A percentile compares a stretch with the other conserved stretches of the same genome.
Conservation (phyloP, 768 basidiomycete species). For the Galerina marginata region DNA sequence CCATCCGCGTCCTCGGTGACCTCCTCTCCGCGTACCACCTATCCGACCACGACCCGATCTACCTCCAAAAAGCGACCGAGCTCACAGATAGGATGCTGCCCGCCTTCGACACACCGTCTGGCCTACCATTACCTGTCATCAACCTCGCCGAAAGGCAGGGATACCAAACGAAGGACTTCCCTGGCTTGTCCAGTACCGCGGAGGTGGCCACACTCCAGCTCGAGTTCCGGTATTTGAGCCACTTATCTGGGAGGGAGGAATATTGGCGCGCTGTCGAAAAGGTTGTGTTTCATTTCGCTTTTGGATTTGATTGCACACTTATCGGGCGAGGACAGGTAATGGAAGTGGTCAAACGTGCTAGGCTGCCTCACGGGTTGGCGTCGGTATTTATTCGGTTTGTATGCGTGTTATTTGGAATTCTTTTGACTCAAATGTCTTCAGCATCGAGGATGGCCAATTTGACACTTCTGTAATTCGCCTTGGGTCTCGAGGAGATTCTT, state of each 20-base stretch:
- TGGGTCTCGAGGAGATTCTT: conserved; percentile 92
- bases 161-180: conserved; percentile 61
- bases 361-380: conserved; percentile 73
- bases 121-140: conserved; percentile 80
- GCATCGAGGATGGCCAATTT: conserved; percentile 47
- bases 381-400: conserved; percentile 84
- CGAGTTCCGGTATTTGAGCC: conserved; percentile 87
- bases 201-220: conserved; percentile 91
- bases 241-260: conserved; percentile 73
- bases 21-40: conserved; percentile 87
- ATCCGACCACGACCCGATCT: conserved; percentile 68
- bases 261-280: conserved; percentile 86
- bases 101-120: conserved; percentile 80
- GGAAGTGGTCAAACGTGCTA: conserved; percentile 66
- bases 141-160: conserved; percentile 72
- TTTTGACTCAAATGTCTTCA: conserved; percentile 20
- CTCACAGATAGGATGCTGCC: conserved; percentile 87
- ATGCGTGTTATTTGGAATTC: not conserved
- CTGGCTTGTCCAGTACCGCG: conserved; percentile 74
- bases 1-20: conserved; percentile 91
- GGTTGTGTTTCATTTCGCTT: conserved; percentile 40
- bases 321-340: conserved; percentile 49
- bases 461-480: conserved; percentile 79
- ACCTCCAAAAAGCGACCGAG: conserved; percentile 78
- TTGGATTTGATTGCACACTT: not conserved